Conservation (phyloP, 2,329 filamentous ascomycete species). For the Beauveria sp. region DNA sequence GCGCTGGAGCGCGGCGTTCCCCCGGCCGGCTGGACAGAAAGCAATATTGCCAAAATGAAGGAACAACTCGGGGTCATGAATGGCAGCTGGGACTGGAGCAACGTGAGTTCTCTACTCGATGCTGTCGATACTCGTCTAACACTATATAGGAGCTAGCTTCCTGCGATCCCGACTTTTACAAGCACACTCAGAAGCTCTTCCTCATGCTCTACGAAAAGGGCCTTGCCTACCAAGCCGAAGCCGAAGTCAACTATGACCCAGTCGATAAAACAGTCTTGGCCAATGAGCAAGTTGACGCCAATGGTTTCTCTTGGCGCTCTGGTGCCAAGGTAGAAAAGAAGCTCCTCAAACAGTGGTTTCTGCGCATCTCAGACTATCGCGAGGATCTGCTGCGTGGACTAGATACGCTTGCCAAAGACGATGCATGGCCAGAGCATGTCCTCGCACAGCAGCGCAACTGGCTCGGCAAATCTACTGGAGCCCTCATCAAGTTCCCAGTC, state of each 20-base stretch:
- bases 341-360: conserved; percentile 81
- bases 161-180: conserved; percentile 79
- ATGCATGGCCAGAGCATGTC: conserved; percentile 76
- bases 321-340: conserved; percentile 77
- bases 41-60: conserved; percentile 82
- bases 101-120: conserved; percentile 45
- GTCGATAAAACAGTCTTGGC: conserved; percentile 84
- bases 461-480: conserved; percentile 73
- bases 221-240: conserved; percentile 75
- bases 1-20: conserved; percentile 75
- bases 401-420: conserved; percentile 52
- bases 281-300: conserved; percentile 87
- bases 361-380: conserved; percentile 73
- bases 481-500: conserved; percentile 63
- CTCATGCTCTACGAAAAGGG: conserved; percentile 66
- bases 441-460: conserved; percentile 80
- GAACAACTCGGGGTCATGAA: conserved; percentile 72
- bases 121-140: neutral
- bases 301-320: conserved; percentile 80
- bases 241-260: conserved; percentile 84
- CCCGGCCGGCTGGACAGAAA: conserved; percentile 69
- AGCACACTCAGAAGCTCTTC: conserved; percentile 83
- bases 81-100: conserved; percentile 74
- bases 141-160: conserved; percentile 65
- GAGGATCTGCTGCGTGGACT: conserved; percentile 66